phyloP scores from a whole-genome alignment of 129 eudicot species.

The Arctium lappa region DNA sequence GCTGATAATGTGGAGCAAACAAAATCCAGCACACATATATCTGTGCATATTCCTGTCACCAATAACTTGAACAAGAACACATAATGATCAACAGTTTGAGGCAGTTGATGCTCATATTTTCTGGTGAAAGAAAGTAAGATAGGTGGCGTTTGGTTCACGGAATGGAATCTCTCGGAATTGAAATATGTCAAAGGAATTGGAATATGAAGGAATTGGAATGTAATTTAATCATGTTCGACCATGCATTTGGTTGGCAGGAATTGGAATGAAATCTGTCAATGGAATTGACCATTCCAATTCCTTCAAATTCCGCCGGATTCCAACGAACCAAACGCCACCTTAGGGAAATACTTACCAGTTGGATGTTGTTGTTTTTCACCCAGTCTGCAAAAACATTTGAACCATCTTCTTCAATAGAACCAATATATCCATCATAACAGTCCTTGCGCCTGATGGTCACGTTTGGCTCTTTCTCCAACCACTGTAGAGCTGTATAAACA shows the following conservation, averaged over 20 bases:
- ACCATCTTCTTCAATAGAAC: conserved; percentile 69
- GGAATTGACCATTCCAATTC: no score
- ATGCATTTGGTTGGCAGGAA: no score
- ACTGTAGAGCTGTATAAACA: conserved; percentile 51
- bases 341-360: conserved; percentile 35
- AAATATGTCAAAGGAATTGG: no score
- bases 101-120: background rate
- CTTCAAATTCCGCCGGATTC: no score
- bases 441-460: conserved; percentile 73
- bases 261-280: no score
- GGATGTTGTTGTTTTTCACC: conserved; percentile 69
- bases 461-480: conserved; percentile 69
- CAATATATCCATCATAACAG: conserved; percentile 75
- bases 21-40: conserved; percentile 79
- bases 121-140: background rate
- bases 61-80: conserved; percentile 42
- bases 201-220: no score
- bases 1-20: conserved; percentile 75
- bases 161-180: no score
- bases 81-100: background rate
- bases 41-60: conserved; percentile 92
- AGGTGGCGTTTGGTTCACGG: no score
- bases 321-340: no score
- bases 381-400: conserved; percentile 63
- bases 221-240: no score